phyloP scores from a whole-genome alignment of 2,329 filamentous ascomycete genomes.

The Penicillium sp. region DNA sequence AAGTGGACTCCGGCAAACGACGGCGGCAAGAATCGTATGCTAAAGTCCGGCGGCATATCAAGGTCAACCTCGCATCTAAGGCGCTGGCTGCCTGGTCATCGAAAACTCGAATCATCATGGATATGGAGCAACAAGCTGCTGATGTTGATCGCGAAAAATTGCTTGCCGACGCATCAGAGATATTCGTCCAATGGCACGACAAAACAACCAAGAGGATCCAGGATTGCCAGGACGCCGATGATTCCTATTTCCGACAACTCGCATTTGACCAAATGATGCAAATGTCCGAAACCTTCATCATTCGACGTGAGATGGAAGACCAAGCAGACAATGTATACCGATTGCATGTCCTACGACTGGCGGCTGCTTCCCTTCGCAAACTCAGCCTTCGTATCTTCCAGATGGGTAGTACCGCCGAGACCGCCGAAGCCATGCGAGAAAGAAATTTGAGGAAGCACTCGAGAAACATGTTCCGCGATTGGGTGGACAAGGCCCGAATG shows the following conservation, averaged over 20 bases:
- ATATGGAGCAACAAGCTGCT: slow-evolving; percentile 42
- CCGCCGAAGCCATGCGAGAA: slow-evolving; percentile 52
- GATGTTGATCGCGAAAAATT: slow-evolving; percentile 36
- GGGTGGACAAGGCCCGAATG: slow-evolving; percentile 48
- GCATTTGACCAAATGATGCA: slow-evolving; percentile 39
- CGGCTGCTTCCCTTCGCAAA: slow-evolving; percentile 52
- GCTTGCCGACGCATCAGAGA: slow-evolving; percentile 32
- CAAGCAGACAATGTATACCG: slow-evolving; percentile 49
- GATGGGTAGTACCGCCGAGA: slow-evolving; percentile 50
- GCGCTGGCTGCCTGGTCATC: slow-evolving; percentile 42
- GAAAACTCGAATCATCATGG: slow-evolving; percentile 31
- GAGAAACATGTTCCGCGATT: slow-evolving; percentile 55
- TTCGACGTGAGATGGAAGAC: slow-evolving; percentile 37
- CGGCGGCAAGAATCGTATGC: slow-evolving; percentile 57
- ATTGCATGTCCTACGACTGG: slow-evolving; percentile 48
- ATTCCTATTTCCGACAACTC: slow-evolving; percentile 39
- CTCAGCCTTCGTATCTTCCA: slow-evolving; percentile 60
- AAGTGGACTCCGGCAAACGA: slow-evolving; percentile 50
- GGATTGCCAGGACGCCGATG: slow-evolving; percentile 38
- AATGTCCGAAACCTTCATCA: slow-evolving; percentile 37
- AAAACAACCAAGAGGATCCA: slow-evolving; percentile 36
- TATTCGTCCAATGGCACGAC: slow-evolving; percentile 46
- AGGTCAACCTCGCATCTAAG: slow-evolving; percentile 52
- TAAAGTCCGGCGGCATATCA: slow-evolving; percentile 52
- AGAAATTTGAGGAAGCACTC: slow-evolving; percentile 56